Evolutionary conservation across 345 rosid genomes (phyloP).

Genomic region (Lumnitzera littorea): DNA sequence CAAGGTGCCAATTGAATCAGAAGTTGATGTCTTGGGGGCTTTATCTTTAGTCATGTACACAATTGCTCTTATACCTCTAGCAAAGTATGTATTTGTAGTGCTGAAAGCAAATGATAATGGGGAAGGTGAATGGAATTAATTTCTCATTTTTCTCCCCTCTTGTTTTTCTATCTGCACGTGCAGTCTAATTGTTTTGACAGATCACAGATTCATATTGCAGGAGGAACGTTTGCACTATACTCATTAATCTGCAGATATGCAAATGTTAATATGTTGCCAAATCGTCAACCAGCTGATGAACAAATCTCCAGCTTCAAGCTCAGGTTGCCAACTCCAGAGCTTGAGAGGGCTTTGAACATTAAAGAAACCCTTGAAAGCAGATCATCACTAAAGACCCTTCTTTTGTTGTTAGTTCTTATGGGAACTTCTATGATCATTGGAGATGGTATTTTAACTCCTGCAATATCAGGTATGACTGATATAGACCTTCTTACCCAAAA

Average conservation of each 20-base stretch:
- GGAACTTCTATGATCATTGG: constrained; percentile 99
- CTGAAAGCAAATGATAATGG: constrained; percentile 97
- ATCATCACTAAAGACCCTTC: constrained; percentile 62
- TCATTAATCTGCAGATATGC: constrained; percentile 89
- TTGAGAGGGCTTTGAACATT: constrained; percentile 72
- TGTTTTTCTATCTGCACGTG: neutral
- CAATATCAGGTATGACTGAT: constrained; percentile 65
- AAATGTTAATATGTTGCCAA: constrained; percentile 78
- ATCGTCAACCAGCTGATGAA: constrained; percentile 93
- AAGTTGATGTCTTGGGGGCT: constrained; percentile 89
- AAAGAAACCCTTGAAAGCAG: constrained; percentile 75
- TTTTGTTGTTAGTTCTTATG: constrained; percentile 77
- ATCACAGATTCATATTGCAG: constrained; percentile 34
- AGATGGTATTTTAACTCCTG: constrained; percentile 94
- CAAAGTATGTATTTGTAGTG: constrained; percentile 87
- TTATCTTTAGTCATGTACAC: constrained; percentile 90
- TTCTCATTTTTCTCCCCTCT: neutral
- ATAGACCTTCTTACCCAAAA: no score
- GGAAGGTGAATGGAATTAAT: constrained; percentile 43
- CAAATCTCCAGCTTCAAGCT: constrained; percentile 84
- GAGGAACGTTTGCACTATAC: constrained; percentile 95
- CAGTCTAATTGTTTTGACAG: neutral
- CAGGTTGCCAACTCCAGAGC: constrained; percentile 88
- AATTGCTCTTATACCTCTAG: constrained; percentile 79
- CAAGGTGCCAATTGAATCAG: constrained; percentile 69